These are phyloP conservation scores for Leersia perrieri DNA, from an alignment of 176 grass and related monocot species.

Conservation along the genomic window DNA sequence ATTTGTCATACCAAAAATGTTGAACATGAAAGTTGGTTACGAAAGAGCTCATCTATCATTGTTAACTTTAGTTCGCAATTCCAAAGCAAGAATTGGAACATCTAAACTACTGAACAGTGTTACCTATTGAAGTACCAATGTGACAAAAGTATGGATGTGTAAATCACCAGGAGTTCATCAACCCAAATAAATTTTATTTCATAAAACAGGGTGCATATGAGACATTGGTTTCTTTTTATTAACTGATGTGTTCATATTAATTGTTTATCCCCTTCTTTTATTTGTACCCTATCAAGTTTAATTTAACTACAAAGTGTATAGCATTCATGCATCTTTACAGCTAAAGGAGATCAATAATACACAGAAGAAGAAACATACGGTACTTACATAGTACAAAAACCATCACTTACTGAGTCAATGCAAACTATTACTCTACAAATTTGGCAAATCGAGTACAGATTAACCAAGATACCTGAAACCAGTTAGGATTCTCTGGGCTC, in stretches of 20 bases:
- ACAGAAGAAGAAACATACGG: neutral
- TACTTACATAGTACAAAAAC: neutral
- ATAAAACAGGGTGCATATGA: neutral
- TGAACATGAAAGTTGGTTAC: constrained; percentile 10
- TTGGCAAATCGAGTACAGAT: constrained; percentile 10
- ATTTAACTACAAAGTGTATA: neutral
- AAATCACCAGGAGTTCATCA: neutral
- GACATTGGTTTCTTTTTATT: neutral
- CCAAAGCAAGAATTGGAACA: neutral
- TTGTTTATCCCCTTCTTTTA: neutral
- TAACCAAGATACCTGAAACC: constrained; percentile 79
- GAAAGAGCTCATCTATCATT: neutral
- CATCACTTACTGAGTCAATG: neutral
- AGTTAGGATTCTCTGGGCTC: constrained; percentile 96
- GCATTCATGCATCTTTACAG: neutral
- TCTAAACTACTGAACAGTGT: constrained; percentile 15
- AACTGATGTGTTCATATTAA: neutral
- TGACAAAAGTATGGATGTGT: constrained; percentile 14
- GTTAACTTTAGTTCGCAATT: constrained; percentile 5
- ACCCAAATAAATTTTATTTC: neutral
- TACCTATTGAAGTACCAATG: neutral
- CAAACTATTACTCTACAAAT: neutral
- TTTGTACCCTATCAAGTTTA: neutral
- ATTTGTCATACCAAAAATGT: neutral
- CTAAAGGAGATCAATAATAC: neutral